phyloP scores from a whole-genome alignment of 1,284 basidiomycete genomes.

The Cryptococcus deneoformans region DNA sequence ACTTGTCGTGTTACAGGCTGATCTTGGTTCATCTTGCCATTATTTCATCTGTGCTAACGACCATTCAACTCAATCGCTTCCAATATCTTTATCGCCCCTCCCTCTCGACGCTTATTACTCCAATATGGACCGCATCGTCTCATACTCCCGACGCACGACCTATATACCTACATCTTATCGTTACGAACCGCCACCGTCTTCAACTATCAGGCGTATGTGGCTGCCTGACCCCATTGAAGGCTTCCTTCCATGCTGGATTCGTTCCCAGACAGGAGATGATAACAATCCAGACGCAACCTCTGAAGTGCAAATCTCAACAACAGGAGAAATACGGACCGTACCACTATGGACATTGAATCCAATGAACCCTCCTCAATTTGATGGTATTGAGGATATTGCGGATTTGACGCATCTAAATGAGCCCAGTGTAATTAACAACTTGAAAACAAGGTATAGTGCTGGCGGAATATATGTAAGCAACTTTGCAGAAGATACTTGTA shows the following conservation, averaged over 20 bases:
- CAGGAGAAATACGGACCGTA: slow-evolving; percentile 55
- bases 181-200: slow-evolving; percentile 7
- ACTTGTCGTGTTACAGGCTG: not conserved
- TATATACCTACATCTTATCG: slow-evolving; percentile 4
- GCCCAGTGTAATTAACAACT: slow-evolving; percentile 96
- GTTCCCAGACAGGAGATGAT: slow-evolving; percentile 34
- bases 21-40: not conserved
- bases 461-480: slow-evolving; percentile 89
- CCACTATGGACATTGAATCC: slow-evolving; percentile 77
- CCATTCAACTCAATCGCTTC: not conserved
- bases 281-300: slow-evolving; percentile 28
- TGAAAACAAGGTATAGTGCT: slow-evolving; percentile 84
- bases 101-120: not conserved
- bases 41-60: not conserved
- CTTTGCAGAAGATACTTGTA: not conserved
- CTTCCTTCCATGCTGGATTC: slow-evolving; percentile 49
- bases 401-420: slow-evolving; percentile 98
- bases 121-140: slow-evolving; percentile 11
- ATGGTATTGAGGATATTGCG: slow-evolving; percentile 96
- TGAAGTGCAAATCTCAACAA: slow-evolving; percentile 44
- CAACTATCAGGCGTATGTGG: slow-evolving; percentile 45
- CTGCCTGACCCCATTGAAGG: slow-evolving; percentile 43
- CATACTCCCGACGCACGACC: slow-evolving; percentile 4
- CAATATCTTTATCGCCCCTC: slow-evolving; percentile 17
- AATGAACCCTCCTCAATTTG: slow-evolving; percentile 99